phyloP scores from a whole-genome alignment of 257 asterid species.

The Gardenia jasminoides region DNA sequence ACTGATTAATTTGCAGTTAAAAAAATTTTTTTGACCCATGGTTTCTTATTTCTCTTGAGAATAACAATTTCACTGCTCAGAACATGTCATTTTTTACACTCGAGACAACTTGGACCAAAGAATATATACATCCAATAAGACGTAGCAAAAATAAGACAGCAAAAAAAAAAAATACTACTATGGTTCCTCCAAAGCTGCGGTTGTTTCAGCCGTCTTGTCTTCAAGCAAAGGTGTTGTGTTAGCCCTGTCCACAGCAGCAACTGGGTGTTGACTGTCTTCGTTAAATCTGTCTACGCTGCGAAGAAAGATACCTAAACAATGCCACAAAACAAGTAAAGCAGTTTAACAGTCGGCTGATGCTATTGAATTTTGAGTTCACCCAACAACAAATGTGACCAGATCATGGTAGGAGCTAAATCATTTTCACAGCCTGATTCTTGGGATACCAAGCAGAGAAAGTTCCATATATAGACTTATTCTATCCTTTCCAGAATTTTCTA shows the following conservation, averaged over 20 bases:
- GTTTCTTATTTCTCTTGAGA: background rate
- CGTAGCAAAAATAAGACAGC: background rate
- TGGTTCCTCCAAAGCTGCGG: slow-evolving; percentile 19
- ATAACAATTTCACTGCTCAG: background rate
- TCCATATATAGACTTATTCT: background rate
- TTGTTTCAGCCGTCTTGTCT: slow-evolving; percentile 35
- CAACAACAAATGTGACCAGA: background rate
- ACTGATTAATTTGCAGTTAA: background rate
- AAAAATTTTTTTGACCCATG: background rate
- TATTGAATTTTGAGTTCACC: background rate
- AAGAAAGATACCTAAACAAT: slow-evolving; percentile 62
- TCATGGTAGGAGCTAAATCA: background rate
- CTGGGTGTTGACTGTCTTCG: slow-evolving; percentile 53
- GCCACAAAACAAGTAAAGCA: background rate
- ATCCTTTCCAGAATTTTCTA: background rate
- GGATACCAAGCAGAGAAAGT: background rate
- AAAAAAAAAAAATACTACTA: background rate
- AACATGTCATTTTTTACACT: slow-evolving; percentile 6
- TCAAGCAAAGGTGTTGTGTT: slow-evolving; percentile 65
- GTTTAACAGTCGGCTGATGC: background rate
- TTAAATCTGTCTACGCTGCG: slow-evolving; percentile 66
- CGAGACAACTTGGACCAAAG: background rate
- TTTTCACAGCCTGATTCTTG: background rate
- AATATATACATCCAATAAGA: slow-evolving; percentile 15
- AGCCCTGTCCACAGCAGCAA: slow-evolving; percentile 33